Percentiles rank a stretch among this genome's conserved stretches.
Conservation (phyloP, 371 early-diverging fungal genomes). For the Mucor indicus region DNA sequence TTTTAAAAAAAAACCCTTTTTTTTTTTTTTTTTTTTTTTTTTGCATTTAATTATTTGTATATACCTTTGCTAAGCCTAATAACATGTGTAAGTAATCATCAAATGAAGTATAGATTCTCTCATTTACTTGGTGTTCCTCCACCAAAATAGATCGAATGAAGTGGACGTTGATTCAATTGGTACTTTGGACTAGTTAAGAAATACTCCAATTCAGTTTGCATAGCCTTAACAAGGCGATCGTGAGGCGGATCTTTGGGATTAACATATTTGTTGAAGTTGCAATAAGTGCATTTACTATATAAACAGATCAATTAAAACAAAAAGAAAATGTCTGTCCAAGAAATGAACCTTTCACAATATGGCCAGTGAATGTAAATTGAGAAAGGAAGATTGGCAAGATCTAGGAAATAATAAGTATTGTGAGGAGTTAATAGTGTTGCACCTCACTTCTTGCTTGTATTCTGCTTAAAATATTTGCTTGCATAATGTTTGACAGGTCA, state of each 20-base stretch:
- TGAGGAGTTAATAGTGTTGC: no score
- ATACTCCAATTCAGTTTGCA: constrained; percentile 49
- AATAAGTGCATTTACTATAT: constrained; percentile 77
- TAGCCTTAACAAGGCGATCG: constrained; percentile 51
- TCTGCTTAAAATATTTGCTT: no score
- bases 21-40: no score
- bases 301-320: background rate
- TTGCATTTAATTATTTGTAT: no score
- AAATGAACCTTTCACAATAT: constrained; percentile 79
- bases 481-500: no score
- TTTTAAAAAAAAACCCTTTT: no score
- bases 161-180: constrained; percentile 25
- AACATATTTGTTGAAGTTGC: constrained; percentile 83
- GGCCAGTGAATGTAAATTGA: constrained; percentile 88
- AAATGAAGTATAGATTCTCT: background rate
- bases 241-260: constrained; percentile 55
- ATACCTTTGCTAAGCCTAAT: constrained; percentile 18
- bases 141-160: constrained; percentile 76
- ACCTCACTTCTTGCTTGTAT: no score
- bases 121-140: constrained; percentile 54
- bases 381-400: no score
- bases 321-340: background rate
- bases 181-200: constrained; percentile 32
- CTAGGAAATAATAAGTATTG: no score
- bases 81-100: no score